These are phyloP conservation scores for Fraxinus latifolia DNA, from an alignment of 305 asterid species.

Conservation along the genomic window DNA sequence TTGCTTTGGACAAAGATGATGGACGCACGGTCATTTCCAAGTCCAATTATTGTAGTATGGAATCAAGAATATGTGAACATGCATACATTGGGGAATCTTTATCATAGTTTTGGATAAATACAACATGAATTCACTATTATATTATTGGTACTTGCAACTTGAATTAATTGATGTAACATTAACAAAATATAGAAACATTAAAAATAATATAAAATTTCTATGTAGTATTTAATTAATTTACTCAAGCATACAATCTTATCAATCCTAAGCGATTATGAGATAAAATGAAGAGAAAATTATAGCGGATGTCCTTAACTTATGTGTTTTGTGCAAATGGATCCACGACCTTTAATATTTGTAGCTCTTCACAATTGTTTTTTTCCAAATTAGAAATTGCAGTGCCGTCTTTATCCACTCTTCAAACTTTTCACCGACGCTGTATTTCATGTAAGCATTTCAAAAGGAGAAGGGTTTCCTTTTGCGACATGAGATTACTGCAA, in stretches of 20 bases:
- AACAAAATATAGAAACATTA: slow-evolving; percentile 4
- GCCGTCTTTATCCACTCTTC: neutral
- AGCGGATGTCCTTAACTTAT: neutral
- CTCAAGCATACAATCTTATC: slow-evolving; percentile 21
- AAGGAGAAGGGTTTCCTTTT: neutral
- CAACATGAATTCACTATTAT: neutral
- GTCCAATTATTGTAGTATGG: slow-evolving; percentile 44
- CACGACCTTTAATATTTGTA: neutral
- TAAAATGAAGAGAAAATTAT: neutral
- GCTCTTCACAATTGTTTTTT: neutral
- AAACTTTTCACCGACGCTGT: neutral
- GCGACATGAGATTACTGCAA: neutral
- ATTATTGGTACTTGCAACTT: slow-evolving; percentile 36
- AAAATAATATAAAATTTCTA: neutral
- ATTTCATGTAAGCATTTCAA: neutral
- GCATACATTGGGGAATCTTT: slow-evolving; percentile 6
- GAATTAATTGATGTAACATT: slow-evolving; percentile 18
- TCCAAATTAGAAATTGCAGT: neutral
- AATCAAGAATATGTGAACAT: slow-evolving; percentile 40
- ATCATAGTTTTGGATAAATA: slow-evolving; percentile 17
- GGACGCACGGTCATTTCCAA: neutral
- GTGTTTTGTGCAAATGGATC: neutral
- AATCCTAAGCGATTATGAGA: slow-evolving; percentile 10
- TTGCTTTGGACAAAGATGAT: neutral
- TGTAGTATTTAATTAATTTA: neutral